A percentile compares a stretch with the other conserved stretches of the same genome.
These are phyloP conservation scores for Boletus insuetus DNA, from an alignment of 768 basidiomycete species.

Conservation along the genomic window DNA sequence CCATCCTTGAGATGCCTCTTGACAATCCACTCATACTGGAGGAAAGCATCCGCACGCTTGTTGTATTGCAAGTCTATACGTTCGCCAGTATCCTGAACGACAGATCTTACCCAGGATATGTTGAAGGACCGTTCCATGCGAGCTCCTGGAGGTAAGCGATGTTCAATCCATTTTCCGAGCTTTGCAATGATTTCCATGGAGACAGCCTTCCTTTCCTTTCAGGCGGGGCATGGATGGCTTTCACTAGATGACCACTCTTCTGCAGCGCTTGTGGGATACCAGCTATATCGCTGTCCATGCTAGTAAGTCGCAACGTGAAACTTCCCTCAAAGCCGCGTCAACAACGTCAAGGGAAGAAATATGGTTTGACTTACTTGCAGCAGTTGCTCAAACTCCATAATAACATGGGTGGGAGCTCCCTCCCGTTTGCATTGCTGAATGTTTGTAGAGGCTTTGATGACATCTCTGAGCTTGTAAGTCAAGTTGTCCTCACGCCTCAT, in stretches of 20 bases:
- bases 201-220: slow-evolving; percentile 97
- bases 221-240: slow-evolving; percentile 95
- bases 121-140: slow-evolving; percentile 90
- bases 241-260: slow-evolving; percentile 95
- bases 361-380: slow-evolving; percentile 63
- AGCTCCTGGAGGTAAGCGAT: slow-evolving; percentile 40
- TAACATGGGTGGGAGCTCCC: slow-evolving; percentile 93
- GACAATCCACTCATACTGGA: slow-evolving; percentile 98
- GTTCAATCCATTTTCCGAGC: no score
- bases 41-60: slow-evolving; percentile 89
- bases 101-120: slow-evolving; percentile 97
- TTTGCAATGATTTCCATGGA: slow-evolving; percentile 55
- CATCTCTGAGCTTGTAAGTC: slow-evolving; percentile 96
- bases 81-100: slow-evolving; percentile 95
- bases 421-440: slow-evolving; percentile 92
- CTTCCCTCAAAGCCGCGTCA: slow-evolving; percentile 37
- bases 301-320: slow-evolving; percentile 95
- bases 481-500: slow-evolving; percentile 98
- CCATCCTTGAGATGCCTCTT: slow-evolving; percentile 97
- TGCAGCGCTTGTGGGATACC: slow-evolving; percentile 97
- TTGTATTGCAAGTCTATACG: slow-evolving; percentile 96
- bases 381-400: slow-evolving; percentile 93
- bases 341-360: neutral
- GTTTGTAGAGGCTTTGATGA: slow-evolving; percentile 92
- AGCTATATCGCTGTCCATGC: slow-evolving; percentile 98